Evolutionary conservation across 2,329 filamentous ascomycete genomes (phyloP).

Genomic region (Niveomyces coronatus): DNA sequence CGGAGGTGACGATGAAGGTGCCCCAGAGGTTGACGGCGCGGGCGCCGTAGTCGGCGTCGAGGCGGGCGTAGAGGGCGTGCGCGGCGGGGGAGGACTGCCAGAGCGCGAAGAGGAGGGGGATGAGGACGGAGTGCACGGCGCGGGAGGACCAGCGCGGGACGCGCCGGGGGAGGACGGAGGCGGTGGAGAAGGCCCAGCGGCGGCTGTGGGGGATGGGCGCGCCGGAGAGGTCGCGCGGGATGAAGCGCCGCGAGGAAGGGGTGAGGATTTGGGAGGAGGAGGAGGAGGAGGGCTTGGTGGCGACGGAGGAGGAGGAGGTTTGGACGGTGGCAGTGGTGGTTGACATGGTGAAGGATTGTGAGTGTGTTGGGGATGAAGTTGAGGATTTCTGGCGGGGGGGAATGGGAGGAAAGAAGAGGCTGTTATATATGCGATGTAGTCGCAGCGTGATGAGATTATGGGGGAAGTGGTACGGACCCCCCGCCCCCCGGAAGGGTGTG

Average conservation of each 20-base stretch:
- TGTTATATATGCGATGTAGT: too few relatives aligned
- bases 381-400: too few relatives aligned
- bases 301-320: neutral
- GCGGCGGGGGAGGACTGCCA: constrained; percentile 10
- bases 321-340: neutral
- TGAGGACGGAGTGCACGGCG: neutral
- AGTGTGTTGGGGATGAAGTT: too few relatives aligned
- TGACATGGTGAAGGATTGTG: too few relatives aligned
- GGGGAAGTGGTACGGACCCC: neutral
- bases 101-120: constrained; percentile 6
- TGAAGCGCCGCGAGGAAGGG: constrained; percentile 6
- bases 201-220: constrained; percentile 11
- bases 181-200: constrained; percentile 11
- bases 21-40: constrained; percentile 25
- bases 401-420: too few relatives aligned
- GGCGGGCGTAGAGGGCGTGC: constrained; percentile 8
- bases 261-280: constrained; percentile 1
- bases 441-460: too few relatives aligned
- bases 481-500: neutral
- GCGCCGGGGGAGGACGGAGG: constrained; percentile 1
- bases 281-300: neutral
- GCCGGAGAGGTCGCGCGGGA: constrained; percentile 11
- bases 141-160: constrained; percentile 6
- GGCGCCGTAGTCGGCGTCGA: constrained; percentile 15
- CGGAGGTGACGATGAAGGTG: constrained; percentile 24